phyloP scores from a whole-genome alignment of 345 rosid species.

The Rhodamnia argentea region DNA sequence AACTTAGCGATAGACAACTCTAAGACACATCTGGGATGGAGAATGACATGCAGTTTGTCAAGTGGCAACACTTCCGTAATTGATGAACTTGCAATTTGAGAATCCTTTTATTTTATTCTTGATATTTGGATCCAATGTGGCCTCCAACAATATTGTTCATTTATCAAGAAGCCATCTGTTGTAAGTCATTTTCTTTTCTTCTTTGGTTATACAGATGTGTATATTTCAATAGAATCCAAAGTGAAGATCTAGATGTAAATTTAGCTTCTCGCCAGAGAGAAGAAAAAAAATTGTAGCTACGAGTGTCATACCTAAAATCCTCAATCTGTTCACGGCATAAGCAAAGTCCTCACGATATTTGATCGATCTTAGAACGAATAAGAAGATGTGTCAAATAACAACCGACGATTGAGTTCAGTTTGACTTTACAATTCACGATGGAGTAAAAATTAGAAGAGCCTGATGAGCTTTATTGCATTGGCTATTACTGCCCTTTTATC shows the following conservation, averaged over 20 bases:
- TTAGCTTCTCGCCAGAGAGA: too few relatives aligned
- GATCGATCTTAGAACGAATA: not conserved
- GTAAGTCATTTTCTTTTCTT: too few relatives aligned
- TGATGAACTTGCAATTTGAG: not conserved
- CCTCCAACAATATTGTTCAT: too few relatives aligned
- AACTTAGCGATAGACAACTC: not conserved
- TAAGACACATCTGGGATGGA: not conserved
- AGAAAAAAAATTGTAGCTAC: too few relatives aligned
- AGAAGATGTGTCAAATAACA: not conserved
- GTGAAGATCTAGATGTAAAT: too few relatives aligned
- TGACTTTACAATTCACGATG: not conserved
- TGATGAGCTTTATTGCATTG: not conserved
- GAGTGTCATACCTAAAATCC: too few relatives aligned
- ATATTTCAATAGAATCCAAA: too few relatives aligned
- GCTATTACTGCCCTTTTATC: not conserved
- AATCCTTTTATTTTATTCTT: not conserved
- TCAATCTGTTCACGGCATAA: too few relatives aligned
- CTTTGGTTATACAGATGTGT: too few relatives aligned
- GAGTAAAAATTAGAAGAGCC: not conserved
- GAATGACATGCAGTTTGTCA: not conserved
- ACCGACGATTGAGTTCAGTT: not conserved
- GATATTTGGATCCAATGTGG: not conserved
- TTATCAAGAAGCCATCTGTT: too few relatives aligned
- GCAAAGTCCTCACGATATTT: not conserved
- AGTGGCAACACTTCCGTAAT: not conserved